Conservation (phyloP, 148 eudicot species). For the Nyssa sinensis region DNA sequence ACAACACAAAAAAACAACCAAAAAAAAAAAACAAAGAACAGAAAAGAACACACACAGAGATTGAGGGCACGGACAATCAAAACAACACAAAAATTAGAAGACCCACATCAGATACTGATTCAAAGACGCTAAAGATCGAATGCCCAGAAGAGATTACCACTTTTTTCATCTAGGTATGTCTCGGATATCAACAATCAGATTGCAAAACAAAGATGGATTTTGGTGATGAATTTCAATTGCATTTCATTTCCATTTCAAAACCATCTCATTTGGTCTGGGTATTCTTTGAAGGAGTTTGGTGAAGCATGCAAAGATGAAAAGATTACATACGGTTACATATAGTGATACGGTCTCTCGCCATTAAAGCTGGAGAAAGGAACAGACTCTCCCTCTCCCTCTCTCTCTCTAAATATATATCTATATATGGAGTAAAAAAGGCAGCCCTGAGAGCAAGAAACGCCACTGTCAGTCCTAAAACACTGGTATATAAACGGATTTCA, state of each 20-base stretch:
- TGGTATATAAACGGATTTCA: neutral
- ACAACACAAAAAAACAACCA: conserved; percentile 11
- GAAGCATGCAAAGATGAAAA: conserved; percentile 51
- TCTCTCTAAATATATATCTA: neutral
- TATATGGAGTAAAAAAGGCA: neutral
- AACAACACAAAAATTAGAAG: conserved; percentile 4
- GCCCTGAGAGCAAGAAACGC: neutral
- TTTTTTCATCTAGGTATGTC: conserved; percentile 32
- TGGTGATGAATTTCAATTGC: conserved; percentile 16
- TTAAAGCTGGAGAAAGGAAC: conserved; percentile 42
- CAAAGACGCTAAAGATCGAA: conserved; percentile 15
- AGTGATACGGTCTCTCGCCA: conserved; percentile 41
- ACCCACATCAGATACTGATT: conserved; percentile 13
- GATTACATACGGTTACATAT: conserved; percentile 16
- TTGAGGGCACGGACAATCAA: conserved; percentile 2
- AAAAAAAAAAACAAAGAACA: conserved; percentile 2
- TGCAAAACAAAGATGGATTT: conserved; percentile 6
- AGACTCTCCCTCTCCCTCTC: conserved; percentile 17
- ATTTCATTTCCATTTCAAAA: conserved; percentile 18
- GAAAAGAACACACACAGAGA: neutral
- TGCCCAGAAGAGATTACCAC: conserved; percentile 27
- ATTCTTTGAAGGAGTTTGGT: conserved; percentile 32
- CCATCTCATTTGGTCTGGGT: conserved; percentile 24
- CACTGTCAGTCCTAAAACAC: neutral
- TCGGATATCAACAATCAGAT: conserved; percentile 26